phyloP scores from a whole-genome alignment of 148 eudicot species.

The Nyssa sinensis region DNA sequence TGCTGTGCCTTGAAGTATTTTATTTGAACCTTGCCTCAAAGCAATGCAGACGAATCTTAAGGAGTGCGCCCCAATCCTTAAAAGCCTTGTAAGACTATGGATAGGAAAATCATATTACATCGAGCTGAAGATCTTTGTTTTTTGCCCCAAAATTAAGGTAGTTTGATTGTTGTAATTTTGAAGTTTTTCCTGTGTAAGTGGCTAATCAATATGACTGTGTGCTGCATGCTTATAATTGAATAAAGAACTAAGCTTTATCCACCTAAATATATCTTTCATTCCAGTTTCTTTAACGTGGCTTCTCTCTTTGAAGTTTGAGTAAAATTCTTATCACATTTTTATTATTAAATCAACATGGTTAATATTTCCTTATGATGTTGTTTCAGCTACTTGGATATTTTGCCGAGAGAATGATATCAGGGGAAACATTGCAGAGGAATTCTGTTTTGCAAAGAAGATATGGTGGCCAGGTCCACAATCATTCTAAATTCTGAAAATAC shows the following conservation, averaged over 20 bases:
- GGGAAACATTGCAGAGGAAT: slow-evolving; percentile 65
- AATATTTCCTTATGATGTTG: neutral
- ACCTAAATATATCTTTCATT: neutral
- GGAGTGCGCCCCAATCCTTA: neutral
- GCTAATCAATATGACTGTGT: neutral
- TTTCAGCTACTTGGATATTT: slow-evolving; percentile 69
- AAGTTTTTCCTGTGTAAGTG: slow-evolving; percentile 1
- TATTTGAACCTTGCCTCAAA: no score
- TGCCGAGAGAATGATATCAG: slow-evolving; percentile 81
- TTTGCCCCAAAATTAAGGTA: neutral
- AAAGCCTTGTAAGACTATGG: neutral
- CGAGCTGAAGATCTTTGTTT: neutral
- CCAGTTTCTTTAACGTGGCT: neutral
- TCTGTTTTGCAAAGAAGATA: slow-evolving; percentile 58
- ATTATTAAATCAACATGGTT: neutral
- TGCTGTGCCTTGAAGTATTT: no score
- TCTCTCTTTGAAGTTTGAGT: neutral
- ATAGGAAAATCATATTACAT: neutral
- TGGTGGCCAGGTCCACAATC: slow-evolving; percentile 51
- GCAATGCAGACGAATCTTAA: neutral
- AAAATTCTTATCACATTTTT: neutral
- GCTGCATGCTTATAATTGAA: neutral
- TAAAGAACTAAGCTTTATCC: neutral
- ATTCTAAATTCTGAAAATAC: neutral
- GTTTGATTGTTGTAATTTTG: neutral